Evolutionary conservation across 257 asterid genomes (phyloP), one percentile per base, ranked within the genome.

Genomic region (Avicennia marina): DNA sequence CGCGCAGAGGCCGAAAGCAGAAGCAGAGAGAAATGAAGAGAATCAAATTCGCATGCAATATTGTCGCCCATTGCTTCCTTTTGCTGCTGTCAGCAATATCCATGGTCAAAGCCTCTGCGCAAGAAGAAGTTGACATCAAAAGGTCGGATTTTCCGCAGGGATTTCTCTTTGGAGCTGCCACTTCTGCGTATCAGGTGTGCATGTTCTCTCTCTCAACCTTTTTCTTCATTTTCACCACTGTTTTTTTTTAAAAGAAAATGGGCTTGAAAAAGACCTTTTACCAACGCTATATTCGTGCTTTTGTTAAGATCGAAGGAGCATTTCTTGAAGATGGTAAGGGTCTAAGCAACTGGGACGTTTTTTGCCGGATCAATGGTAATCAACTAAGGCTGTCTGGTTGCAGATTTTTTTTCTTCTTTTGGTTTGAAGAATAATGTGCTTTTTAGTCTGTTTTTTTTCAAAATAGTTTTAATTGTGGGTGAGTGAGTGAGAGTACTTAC

Each of bases 291-390:
- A 11, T 7, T 42, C 17, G 0, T 21, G 29, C 0, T 6, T 29
- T 9, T 32, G 9, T 16, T 53, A 47, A 90, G 98, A 63, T 90
- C 56, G 98, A 87, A 72, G 98, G 96, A 32, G 96, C 78, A 42
- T 42, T 50, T 77, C 67, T 41, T 52, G 91, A 90, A 78, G 94
- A 79, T 69, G 95, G 94, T 0, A 79, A 61, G 60, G 62, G 94
- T 24, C 44, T 72, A 2, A 84, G 83, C 72, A 90, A 87, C 60
- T 90, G 98, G 96, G 96, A 90, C 40, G 64, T 41, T 69, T 90
- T 78, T 53, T 78, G 70, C 67, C 70, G 42, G 17, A 41, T 40
- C 15, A 43, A 69, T 22, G 95, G 97, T 81, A 53, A 20, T 17
- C 21, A 27, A n/a, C n/a, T n/a, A n/a, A n/a, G n/a, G n/a, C n/a